Percentiles rank a stretch among this genome's conserved stretches.
Evolutionary conservation across 1,284 basidiomycete species (phyloP).

Genomic region (Leccinum pachyderme): DNA sequence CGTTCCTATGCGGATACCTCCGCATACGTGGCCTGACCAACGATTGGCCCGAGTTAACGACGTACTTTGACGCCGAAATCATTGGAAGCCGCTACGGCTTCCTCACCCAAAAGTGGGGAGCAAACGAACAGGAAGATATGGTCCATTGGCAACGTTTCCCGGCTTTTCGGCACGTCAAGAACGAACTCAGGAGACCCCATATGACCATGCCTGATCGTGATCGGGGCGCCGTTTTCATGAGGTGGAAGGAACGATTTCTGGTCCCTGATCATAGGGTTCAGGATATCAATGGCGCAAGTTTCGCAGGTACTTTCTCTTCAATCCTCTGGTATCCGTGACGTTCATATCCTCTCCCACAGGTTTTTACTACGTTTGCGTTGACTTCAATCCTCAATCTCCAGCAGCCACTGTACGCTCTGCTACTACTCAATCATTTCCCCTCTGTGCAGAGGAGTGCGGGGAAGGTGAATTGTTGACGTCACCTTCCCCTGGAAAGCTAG

Average conservation of each 20-base stretch:
- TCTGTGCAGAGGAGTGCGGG: constrained; percentile 33
- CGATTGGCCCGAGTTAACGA: constrained; percentile 87
- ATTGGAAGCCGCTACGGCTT: constrained; percentile 88
- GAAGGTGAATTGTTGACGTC: constrained; percentile 23
- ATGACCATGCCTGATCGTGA: constrained; percentile 74
- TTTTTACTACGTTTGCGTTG: constrained; percentile 86
- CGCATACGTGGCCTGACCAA: constrained; percentile 87
- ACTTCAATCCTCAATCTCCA: constrained; percentile 59
- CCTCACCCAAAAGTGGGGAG: constrained; percentile 83
- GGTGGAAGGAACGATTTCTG: constrained; percentile 96
- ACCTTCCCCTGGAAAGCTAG: constrained; percentile 34
- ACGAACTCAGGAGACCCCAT: constrained; percentile 72
- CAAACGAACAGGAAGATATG: constrained; percentile 84
- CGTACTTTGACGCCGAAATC: constrained; percentile 93
- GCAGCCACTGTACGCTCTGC: constrained; percentile 33
- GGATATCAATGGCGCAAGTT: constrained; percentile 94
- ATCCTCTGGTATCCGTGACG: neutral
- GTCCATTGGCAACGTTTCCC: constrained; percentile 91
- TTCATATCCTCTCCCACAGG: constrained; percentile 41
- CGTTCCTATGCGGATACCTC: constrained; percentile 84
- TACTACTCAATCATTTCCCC: constrained; percentile 33
- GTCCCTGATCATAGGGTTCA: constrained; percentile 92
- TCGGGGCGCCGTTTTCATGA: constrained; percentile 83
- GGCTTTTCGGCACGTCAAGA: constrained; percentile 77
- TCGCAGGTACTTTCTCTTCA: constrained; percentile 67